Evolutionary conservation across 2,329 filamentous ascomycete species (phyloP).

Genomic region (Diaporthe amygdali): DNA sequence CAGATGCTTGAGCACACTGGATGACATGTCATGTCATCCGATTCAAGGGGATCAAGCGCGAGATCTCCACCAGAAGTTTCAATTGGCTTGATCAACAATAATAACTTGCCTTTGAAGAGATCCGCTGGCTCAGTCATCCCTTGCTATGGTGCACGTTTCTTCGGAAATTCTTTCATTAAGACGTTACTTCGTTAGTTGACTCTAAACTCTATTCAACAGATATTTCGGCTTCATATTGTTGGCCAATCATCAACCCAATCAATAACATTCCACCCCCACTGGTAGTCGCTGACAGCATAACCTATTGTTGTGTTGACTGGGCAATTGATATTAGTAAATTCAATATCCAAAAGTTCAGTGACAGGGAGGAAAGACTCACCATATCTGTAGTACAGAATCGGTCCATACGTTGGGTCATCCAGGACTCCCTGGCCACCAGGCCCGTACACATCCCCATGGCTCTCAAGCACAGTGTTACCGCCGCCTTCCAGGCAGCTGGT

Average conservation of each 20-base stretch:
- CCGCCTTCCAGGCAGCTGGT: slow-evolving; percentile 60
- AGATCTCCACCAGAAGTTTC: no score
- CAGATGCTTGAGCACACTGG: no score
- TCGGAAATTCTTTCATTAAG: not conserved
- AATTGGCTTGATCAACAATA: not conserved
- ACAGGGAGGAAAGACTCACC: slow-evolving; percentile 41
- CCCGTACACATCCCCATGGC: slow-evolving; percentile 63
- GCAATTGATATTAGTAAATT: slow-evolving; percentile 31
- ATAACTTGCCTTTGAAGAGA: not conserved
- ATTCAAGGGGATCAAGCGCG: no score
- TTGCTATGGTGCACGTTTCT: not conserved
- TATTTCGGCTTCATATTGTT: slow-evolving; percentile 6
- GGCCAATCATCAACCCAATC: slow-evolving; percentile 35
- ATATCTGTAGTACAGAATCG: slow-evolving; percentile 69
- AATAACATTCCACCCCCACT: slow-evolving; percentile 52
- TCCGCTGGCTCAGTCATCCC: not conserved
- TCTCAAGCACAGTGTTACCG: slow-evolving; percentile 62
- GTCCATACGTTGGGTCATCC: slow-evolving; percentile 53
- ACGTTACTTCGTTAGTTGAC: not conserved
- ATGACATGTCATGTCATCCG: no score
- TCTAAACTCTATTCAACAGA: not conserved
- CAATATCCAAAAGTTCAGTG: not conserved
- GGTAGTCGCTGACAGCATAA: slow-evolving; percentile 50
- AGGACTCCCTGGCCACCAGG: slow-evolving; percentile 68
- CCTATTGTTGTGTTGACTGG: slow-evolving; percentile 42